Conservation (phyloP, 1,284 basidiomycete species). For the Trichosporon sp. region DNA sequence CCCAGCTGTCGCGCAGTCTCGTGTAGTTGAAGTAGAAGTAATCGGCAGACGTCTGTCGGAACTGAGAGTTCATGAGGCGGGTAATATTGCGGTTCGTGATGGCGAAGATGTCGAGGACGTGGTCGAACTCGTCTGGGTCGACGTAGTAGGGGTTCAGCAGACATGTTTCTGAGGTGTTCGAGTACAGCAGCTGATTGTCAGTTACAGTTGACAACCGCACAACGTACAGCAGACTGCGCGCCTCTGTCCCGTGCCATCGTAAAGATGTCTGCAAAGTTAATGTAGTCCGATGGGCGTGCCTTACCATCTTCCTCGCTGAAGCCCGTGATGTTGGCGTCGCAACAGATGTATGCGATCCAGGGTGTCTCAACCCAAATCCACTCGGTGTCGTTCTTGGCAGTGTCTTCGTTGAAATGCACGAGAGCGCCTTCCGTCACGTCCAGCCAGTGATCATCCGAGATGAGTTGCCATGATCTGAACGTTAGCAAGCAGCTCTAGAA, state of each 20-base stretch:
- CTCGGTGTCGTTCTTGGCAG: constrained; percentile 53
- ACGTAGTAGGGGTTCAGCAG: constrained; percentile 69
- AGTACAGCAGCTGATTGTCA: constrained; percentile 64
- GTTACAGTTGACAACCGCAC: constrained; percentile 4
- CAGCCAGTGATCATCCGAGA: constrained; percentile 25
- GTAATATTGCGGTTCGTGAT: constrained; percentile 23
- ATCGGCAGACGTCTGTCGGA: constrained; percentile 56
- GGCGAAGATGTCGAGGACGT: constrained; percentile 72
- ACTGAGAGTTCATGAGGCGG: constrained; percentile 63
- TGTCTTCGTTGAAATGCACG: constrained; percentile 67
- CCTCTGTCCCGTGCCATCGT: constrained; percentile 70
- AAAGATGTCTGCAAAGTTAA: constrained; percentile 60
- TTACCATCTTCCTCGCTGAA: constrained; percentile 48
- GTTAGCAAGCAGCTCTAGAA: neutral
- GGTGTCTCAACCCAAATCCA: constrained; percentile 55
- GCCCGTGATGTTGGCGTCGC: constrained; percentile 68
- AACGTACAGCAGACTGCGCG: constrained; percentile 65
- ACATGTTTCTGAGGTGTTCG: constrained; percentile 64
- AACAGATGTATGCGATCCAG: constrained; percentile 82
- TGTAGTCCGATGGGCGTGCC: constrained; percentile 3
- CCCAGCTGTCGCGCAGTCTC: constrained; percentile 35
- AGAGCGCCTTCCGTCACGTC: constrained; percentile 61
- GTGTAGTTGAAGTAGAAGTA: constrained; percentile 56
- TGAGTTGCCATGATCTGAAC: constrained; percentile 12
- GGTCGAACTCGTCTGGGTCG: constrained; percentile 57